Evolutionary conservation across 345 rosid genomes (phyloP).

Genomic region (Cardamine chenopodiifolia): DNA sequence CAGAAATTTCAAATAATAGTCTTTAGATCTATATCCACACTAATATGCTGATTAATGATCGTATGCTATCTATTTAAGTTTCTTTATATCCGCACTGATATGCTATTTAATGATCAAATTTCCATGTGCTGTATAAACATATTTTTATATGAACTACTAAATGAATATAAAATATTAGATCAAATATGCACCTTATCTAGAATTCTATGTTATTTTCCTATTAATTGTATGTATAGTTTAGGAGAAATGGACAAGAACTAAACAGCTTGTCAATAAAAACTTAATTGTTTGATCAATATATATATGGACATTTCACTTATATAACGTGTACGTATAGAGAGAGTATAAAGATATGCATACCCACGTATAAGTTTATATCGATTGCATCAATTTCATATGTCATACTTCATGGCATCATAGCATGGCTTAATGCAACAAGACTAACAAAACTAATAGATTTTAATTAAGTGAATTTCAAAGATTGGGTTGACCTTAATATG

Average conservation of each 20-base stretch:
- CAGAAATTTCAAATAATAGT: conserved; percentile 1
- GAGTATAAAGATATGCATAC: conserved; percentile 11
- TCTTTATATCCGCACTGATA: neutral
- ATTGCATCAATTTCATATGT: conserved; percentile 16
- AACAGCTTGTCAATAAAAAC: conserved; percentile 28
- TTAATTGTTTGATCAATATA: conserved; percentile 21
- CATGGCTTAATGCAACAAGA: conserved; percentile 36
- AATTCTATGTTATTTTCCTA: neutral
- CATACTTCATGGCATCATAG: conserved; percentile 43
- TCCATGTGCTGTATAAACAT: conserved; percentile 6
- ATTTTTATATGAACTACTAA: neutral
- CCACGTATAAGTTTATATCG: conserved; percentile 6
- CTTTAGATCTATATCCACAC: neutral
- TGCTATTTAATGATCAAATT: neutral
- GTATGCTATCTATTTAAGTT: neutral
- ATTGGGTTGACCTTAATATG: conserved; percentile 29
- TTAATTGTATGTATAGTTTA: conserved; percentile 8
- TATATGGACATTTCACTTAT: neutral
- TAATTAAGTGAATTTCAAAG: conserved; percentile 16
- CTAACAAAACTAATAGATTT: conserved; percentile 11
- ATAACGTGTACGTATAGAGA: neutral
- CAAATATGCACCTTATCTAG: neutral
- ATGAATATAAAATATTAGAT: neutral
- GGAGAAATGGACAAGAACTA: neutral
- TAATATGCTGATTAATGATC: neutral